Evolutionary conservation across 1,139 yeast species (phyloP).

Genomic region (Yamadazyma friedrichii): DNA sequence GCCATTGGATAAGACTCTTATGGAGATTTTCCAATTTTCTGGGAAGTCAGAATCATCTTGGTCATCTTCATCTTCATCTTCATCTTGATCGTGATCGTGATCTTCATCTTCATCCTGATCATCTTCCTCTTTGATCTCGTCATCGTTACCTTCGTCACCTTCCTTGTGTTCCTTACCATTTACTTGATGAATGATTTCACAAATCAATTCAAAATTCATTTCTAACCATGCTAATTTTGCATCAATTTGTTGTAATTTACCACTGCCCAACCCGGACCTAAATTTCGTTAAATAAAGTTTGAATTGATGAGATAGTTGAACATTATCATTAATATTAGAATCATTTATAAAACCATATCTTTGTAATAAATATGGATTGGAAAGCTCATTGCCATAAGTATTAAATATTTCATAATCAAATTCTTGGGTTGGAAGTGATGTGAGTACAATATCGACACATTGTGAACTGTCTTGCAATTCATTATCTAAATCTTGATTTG

Average conservation of each 20-base stretch:
- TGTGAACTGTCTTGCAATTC: slow-evolving; percentile 35
- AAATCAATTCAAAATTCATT: slow-evolving; percentile 43
- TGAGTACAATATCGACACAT: slow-evolving; percentile 59
- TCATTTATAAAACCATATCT: slow-evolving; percentile 68
- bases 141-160: too few relatives aligned
- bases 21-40: slow-evolving; percentile 30
- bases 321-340: slow-evolving; percentile 56
- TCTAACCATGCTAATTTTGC: slow-evolving; percentile 66
- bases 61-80: slow-evolving; percentile 9
- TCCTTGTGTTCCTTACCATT: slow-evolving; percentile 13
- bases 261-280: slow-evolving; percentile 19
- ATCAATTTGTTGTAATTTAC: slow-evolving; percentile 31
- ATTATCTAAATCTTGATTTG: slow-evolving; percentile 7
- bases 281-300: slow-evolving; percentile 35
- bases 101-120: too few relatives aligned
- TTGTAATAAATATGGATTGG: slow-evolving; percentile 65
- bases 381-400: slow-evolving; percentile 68
- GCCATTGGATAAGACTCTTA: slow-evolving; percentile 24
- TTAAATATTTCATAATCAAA: slow-evolving; percentile 60
- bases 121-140: slow-evolving; percentile 10
- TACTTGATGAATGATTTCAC: slow-evolving; percentile 26
- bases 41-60: slow-evolving; percentile 19
- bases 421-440: slow-evolving; percentile 39
- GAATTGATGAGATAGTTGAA: slow-evolving; percentile 57
- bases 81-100: slow-evolving; percentile 13